Evolutionary conservation across 768 basidiomycete species (phyloP).

Genomic region (Boletus reticuloceps): DNA sequence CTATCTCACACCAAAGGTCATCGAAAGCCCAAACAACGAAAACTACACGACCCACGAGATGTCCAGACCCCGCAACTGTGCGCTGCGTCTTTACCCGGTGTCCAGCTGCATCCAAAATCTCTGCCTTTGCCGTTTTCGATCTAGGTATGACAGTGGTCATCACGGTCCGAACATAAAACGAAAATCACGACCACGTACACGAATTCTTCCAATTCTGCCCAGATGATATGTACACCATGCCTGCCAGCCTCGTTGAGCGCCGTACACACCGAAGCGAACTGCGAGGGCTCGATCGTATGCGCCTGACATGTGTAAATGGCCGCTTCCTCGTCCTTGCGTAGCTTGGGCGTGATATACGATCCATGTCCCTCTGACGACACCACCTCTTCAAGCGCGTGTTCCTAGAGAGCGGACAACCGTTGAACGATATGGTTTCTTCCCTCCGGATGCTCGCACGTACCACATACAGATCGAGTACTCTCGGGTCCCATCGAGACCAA

Average conservation of each 20-base stretch:
- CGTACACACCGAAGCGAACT: conserved; percentile 20
- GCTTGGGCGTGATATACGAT: conserved; percentile 16
- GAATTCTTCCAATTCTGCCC: conserved; percentile 32
- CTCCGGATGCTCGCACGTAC: conserved; percentile 7
- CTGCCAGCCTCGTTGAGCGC: conserved; percentile 6
- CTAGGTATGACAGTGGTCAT: conserved; percentile 1
- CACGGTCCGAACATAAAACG: neutral
- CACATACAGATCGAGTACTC: conserved; percentile 22
- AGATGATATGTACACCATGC: conserved; percentile 26
- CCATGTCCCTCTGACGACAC: conserved; percentile 1
- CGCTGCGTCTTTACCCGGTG: conserved; percentile 19
- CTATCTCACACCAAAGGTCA: conserved; percentile 6
- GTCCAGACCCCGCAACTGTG: conserved; percentile 27
- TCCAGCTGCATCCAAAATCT: conserved; percentile 28
- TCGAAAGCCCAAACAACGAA: neutral
- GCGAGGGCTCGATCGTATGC: conserved; percentile 26
- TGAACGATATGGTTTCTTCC: neutral
- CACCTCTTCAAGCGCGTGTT: conserved; percentile 26
- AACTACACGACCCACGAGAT: conserved; percentile 19
- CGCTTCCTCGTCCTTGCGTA: conserved; percentile 32
- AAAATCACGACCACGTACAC: conserved; percentile 15
- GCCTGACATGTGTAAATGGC: conserved; percentile 20
- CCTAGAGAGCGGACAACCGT: conserved; percentile 7
- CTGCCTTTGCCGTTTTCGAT: conserved; percentile 24
- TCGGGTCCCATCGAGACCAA: conserved; percentile 26